Percentiles rank a stretch among this genome's conserved stretches.
Conservation (phyloP, 1,139 yeast genomes). For the Hyphopichia pseudoburtonii region DNA sequence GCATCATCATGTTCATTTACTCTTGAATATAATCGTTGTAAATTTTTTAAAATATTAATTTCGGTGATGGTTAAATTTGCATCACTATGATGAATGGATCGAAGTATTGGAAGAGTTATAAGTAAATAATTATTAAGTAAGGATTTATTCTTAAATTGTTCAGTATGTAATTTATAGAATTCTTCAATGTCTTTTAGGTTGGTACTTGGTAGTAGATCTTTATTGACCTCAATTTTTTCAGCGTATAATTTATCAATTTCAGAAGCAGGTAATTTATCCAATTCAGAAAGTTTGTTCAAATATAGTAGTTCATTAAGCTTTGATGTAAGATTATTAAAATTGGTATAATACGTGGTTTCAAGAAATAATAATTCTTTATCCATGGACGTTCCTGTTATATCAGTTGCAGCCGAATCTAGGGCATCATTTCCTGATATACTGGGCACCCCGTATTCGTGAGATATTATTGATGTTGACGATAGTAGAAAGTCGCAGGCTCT, state of each 20-base stretch:
- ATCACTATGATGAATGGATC: constrained; percentile 33
- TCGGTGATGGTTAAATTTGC: constrained; percentile 31
- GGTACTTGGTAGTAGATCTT: constrained; percentile 12
- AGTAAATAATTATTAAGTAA: constrained; percentile 27
- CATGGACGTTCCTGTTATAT: neutral
- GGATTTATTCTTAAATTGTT: constrained; percentile 23
- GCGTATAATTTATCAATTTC: constrained; percentile 14
- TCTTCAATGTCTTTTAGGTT: constrained; percentile 19
- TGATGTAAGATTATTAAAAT: constrained; percentile 20
- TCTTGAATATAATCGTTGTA: constrained; percentile 19
- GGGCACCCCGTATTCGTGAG: constrained; percentile 5
- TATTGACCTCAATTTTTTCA: constrained; percentile 10
- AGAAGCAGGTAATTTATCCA: constrained; percentile 13
- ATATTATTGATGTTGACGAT: constrained; percentile 2
- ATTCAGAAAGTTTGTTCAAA: constrained; percentile 21
- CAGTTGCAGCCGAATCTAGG: too few species aligned
- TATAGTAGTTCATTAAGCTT: constrained; percentile 32
- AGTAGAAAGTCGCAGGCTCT: constrained; percentile 1
- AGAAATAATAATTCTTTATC: constrained; percentile 8
- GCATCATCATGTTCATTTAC: constrained; percentile 11
- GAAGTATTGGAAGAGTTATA: constrained; percentile 28
- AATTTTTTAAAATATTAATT: constrained; percentile 22
- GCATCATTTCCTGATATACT: neutral
- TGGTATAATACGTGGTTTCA: constrained; percentile 22
- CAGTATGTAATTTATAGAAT: constrained; percentile 21